These are phyloP conservation scores for Phaeophleospora eucalypticola DNA, from an alignment of 2,329 filamentous ascomycete genomes.

Conservation along the genomic window DNA sequence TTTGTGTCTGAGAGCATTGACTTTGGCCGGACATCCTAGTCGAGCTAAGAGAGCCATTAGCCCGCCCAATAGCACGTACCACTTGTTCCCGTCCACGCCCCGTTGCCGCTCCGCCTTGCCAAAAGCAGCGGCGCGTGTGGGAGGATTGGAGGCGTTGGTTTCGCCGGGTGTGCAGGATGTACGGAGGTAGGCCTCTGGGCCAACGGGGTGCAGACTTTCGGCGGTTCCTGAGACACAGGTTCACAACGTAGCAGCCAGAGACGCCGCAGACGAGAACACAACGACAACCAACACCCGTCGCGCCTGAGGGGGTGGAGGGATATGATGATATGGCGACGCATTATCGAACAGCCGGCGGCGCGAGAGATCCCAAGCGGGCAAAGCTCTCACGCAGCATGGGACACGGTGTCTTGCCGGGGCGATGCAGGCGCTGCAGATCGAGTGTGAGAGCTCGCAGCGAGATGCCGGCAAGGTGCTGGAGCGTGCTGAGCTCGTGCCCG, in stretches of 20 bases:
- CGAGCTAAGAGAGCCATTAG: no score
- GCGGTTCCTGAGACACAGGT: constrained; percentile 2
- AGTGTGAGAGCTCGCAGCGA: not conserved
- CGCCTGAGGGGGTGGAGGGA: no score
- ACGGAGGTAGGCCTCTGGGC: no score
- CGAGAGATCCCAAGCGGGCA: constrained; percentile 2
- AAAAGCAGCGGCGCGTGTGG: not conserved
- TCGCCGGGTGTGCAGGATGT: no score
- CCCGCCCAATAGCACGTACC: constrained; percentile 15
- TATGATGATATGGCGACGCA: no score
- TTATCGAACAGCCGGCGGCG: constrained; percentile 9
- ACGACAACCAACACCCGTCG: no score
- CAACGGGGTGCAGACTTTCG: constrained; percentile 1
- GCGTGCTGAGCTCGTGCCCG: constrained; percentile 11
- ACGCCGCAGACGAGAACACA: not conserved
- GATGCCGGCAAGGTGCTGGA: constrained; percentile 13
- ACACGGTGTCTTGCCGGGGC: constrained; percentile 6
- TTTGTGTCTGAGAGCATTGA: constrained; percentile 13
- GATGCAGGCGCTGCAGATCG: constrained; percentile 12
- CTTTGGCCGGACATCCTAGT: constrained; percentile 12
- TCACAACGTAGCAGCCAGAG: not conserved
- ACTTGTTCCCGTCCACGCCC: constrained; percentile 15
- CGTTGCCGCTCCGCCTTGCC: constrained; percentile 10
- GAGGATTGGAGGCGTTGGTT: not conserved
- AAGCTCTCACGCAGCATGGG: constrained; percentile 8